phyloP scores from a whole-genome alignment of 345 rosid species.

The Salix dunnii region DNA sequence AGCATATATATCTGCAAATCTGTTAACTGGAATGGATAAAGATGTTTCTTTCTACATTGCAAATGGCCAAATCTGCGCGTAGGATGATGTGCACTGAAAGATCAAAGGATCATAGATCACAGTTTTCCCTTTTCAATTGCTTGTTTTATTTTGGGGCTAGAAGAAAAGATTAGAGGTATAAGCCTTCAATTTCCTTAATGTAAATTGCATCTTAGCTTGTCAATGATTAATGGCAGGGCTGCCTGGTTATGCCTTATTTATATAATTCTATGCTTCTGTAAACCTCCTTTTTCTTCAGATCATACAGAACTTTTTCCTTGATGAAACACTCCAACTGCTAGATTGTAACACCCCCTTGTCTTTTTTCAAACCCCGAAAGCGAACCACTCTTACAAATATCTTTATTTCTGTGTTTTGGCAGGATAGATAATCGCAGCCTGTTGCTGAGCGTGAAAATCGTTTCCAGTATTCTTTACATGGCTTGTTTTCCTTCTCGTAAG shows the following conservation, averaged over 20 bases:
- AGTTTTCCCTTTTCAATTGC: not conserved
- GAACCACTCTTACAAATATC: not conserved
- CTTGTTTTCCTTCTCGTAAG: not conserved
- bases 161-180: not conserved
- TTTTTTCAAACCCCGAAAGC: not conserved
- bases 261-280: not conserved
- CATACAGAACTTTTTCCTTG: not conserved
- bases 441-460: not conserved
- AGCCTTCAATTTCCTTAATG: not conserved
- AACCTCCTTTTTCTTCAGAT: not conserved
- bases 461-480: not conserved
- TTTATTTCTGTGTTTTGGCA: not conserved
- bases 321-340: not conserved
- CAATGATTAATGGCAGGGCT: not conserved
- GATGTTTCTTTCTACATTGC: not conserved
- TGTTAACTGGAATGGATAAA: not conserved
- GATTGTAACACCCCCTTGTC: not conserved
- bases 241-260: not conserved
- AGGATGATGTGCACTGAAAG: not conserved
- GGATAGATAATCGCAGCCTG: not conserved
- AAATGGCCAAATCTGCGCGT: not conserved
- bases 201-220: not conserved
- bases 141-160: not conserved
- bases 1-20: not conserved
- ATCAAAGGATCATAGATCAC: not conserved